Evolutionary conservation across 169 alveolate genomes (phyloP).

Genomic region (Plasmodium relictum): DNA sequence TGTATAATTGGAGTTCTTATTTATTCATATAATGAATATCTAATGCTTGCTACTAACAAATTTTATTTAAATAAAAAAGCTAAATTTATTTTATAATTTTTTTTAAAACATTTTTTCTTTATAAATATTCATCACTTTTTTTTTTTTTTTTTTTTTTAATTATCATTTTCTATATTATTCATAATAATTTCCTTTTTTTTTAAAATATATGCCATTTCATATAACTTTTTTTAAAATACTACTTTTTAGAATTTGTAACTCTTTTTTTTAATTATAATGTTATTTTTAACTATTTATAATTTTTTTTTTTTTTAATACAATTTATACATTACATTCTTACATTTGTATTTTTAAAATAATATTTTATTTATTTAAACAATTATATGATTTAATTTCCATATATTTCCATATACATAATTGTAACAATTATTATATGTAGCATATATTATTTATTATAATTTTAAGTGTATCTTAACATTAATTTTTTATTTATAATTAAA

Average conservation of each 20-base stretch:
- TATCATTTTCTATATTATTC: not conserved
- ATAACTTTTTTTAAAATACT: not conserved
- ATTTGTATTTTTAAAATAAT: too few relatives aligned
- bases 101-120: too few relatives aligned
- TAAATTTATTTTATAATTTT: not conserved
- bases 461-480: too few relatives aligned
- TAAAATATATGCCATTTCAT: not conserved
- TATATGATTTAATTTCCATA: too few relatives aligned
- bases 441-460: too few relatives aligned
- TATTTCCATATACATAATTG: too few relatives aligned
- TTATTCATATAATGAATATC: constrained; percentile 51
- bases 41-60: constrained; percentile 8
- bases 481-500: too few relatives aligned
- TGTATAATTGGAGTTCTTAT: constrained; percentile 61
- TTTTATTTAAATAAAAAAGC: not conserved
- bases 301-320: too few relatives aligned
- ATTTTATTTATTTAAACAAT: too few relatives aligned
- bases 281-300: too few relatives aligned
- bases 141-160: constrained; percentile 3
- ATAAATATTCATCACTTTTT: not conserved
- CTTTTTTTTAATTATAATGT: not conserved
- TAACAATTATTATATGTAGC: too few relatives aligned
- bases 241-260: not conserved
- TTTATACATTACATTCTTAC: too few relatives aligned
- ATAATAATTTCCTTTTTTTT: not conserved